Evolutionary conservation across 169 alveolate genomes (phyloP).

Genomic region (Eimeria necatrix): DNA sequence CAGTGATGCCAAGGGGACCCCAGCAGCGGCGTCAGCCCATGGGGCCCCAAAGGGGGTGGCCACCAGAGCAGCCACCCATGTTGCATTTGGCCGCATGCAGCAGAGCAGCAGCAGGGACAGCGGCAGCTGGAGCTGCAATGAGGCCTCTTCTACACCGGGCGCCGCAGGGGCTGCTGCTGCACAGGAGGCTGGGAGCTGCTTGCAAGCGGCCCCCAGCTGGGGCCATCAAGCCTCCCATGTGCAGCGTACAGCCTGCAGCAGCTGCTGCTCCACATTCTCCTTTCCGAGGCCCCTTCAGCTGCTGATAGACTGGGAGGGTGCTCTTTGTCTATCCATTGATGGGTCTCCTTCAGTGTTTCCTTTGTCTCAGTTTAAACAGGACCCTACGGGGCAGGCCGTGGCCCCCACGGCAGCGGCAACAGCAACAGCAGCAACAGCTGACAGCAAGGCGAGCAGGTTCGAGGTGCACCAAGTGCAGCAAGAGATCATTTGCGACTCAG

Average conservation of each 20-base stretch:
- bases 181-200: not conserved
- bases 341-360: not conserved
- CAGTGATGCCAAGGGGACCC: not conserved
- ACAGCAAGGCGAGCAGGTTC: not conserved
- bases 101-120: slow-evolving; percentile 4
- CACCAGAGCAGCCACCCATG: not conserved
- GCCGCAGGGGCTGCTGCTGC: not conserved
- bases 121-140: not conserved
- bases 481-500: slow-evolving; percentile 32
- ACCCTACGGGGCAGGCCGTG: not conserved
- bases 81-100: slow-evolving; percentile 1
- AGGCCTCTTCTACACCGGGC: not conserved
- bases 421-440: slow-evolving; percentile 44
- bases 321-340: not conserved
- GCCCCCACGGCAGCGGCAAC: slow-evolving; percentile 13
- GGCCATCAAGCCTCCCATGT: not conserved
- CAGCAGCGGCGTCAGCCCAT: not conserved
- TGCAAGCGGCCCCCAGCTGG: not conserved
- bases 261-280: not conserved
- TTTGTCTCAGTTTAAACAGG: not conserved
- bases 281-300: slow-evolving; percentile 15
- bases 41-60: not conserved
- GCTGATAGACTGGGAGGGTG: not conserved
- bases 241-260: slow-evolving; percentile 1
- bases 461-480: slow-evolving; percentile 46